A percentile compares a stretch with the other conserved stretches of the same genome.
Evolutionary conservation across 805 yeast genomes (phyloP).

Genomic region (Candida golubevii): DNA sequence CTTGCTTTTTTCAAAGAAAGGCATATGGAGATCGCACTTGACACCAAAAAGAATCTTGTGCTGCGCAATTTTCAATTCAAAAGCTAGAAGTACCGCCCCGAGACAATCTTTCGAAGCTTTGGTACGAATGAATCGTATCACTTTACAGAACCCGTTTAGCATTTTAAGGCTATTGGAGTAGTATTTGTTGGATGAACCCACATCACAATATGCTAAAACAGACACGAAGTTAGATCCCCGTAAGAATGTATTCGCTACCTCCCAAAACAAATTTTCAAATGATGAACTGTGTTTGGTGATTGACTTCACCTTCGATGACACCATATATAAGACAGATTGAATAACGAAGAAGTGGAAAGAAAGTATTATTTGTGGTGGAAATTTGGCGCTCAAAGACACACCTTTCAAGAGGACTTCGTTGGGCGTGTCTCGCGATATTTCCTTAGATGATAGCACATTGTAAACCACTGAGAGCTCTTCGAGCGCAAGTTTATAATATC

Average conservation of each 20-base stretch:
- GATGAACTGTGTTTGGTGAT: slow-evolving; percentile 1
- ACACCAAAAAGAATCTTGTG: neutral
- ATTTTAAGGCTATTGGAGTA: slow-evolving; percentile 12
- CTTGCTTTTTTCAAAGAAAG: no score
- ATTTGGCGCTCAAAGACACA: neutral
- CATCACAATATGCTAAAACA: slow-evolving; percentile 5
- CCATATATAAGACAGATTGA: slow-evolving; percentile 13
- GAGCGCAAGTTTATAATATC: slow-evolving; percentile 6
- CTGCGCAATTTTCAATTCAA: slow-evolving; percentile 5
- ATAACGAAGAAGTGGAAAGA: slow-evolving; percentile 17
- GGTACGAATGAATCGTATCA: slow-evolving; percentile 6
- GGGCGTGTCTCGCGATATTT: neutral
- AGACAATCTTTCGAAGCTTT: slow-evolving; percentile 1
- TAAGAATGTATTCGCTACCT: slow-evolving; percentile 10
- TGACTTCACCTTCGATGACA: slow-evolving; percentile 9
- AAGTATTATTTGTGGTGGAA: slow-evolving; percentile 3
- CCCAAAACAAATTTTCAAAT: slow-evolving; percentile 4
- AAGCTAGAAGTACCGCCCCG: neutral
- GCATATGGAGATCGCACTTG: no score
- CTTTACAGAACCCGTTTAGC: slow-evolving; percentile 14
- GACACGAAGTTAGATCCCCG: slow-evolving; percentile 4
- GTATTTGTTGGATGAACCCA: slow-evolving; percentile 6
- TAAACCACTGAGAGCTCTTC: slow-evolving; percentile 12
- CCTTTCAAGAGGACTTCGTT: slow-evolving; percentile 6
- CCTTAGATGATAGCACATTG: slow-evolving; percentile 6